Conservation (phyloP, 2,329 filamentous ascomycete species). For the Rhynchosporium secalis region DNA sequence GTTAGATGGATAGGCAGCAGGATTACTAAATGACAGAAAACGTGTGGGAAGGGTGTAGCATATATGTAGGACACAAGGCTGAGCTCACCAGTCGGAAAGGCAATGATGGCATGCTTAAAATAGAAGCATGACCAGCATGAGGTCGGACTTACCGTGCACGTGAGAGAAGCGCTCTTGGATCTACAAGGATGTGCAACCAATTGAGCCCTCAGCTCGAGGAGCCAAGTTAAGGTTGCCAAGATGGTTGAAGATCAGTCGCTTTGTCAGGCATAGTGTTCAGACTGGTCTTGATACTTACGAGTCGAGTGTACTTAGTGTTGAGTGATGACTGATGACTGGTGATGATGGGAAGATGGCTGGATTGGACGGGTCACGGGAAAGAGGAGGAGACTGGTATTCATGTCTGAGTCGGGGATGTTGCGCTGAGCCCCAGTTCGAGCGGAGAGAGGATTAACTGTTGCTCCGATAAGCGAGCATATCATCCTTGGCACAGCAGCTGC, state of each 20-base stretch:
- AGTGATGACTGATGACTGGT: too few relatives aligned
- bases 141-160: constrained; percentile 3
- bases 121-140: constrained; percentile 13
- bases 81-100: constrained; percentile 8
- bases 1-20: constrained; percentile 3
- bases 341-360: not conserved
- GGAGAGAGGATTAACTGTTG: not conserved
- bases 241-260: not conserved
- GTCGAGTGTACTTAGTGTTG: not conserved
- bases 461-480: constrained; percentile 7
- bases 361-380: too few relatives aligned
- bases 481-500: constrained; percentile 1
- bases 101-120: constrained; percentile 1
- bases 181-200: constrained; percentile 12
- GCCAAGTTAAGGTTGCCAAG: constrained; percentile 3
- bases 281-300: not conserved
- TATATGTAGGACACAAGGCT: constrained; percentile 9
- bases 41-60: constrained; percentile 1
- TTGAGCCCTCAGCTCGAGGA: not conserved
- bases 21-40: constrained; percentile 9
- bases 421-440: not conserved
- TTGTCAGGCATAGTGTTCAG: not conserved
- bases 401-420: not conserved
- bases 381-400: too few relatives aligned
- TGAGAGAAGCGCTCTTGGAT: constrained; percentile 2